Conservation (phyloP, 2,329 filamentous ascomycete genomes). For the Fusarium cicatricum region DNA sequence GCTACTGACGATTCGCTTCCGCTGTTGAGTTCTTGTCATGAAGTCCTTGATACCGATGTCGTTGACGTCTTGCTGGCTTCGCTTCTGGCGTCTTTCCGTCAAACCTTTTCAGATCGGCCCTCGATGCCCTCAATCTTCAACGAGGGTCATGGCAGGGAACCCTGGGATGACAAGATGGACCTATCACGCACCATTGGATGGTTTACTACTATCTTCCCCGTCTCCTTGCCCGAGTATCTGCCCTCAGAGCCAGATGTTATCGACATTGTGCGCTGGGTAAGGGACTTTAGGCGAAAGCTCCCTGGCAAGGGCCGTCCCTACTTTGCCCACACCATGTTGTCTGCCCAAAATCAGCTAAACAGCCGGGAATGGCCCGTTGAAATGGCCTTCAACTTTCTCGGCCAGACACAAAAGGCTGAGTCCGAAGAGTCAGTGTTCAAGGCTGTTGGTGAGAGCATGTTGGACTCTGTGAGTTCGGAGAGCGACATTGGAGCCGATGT, state of each 20-base stretch:
- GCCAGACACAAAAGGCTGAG: slow-evolving; percentile 9
- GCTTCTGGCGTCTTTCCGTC: slow-evolving; percentile 38
- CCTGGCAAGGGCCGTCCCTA: slow-evolving; percentile 35
- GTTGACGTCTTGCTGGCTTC: slow-evolving; percentile 47
- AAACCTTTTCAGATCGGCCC: slow-evolving; percentile 41
- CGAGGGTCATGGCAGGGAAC: slow-evolving; percentile 50
- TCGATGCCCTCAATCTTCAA: slow-evolving; percentile 41
- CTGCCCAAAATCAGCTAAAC: background rate
- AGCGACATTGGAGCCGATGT: slow-evolving; percentile 19
- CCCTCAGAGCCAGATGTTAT: slow-evolving; percentile 11
- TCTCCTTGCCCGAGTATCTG: slow-evolving; percentile 29
- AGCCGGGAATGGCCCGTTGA: slow-evolving; percentile 16
- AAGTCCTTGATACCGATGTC: slow-evolving; percentile 42
- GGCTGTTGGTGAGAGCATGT: background rate
- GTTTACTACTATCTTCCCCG: slow-evolving; percentile 46
- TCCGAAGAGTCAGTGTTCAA: slow-evolving; percentile 12
- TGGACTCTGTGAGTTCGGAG: slow-evolving; percentile 8
- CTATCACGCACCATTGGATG: slow-evolving; percentile 48
- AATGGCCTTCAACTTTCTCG: slow-evolving; percentile 34
- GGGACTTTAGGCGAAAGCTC: slow-evolving; percentile 33
- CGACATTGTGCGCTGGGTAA: slow-evolving; percentile 29
- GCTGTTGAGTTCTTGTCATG: slow-evolving; percentile 19
- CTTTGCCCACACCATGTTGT: slow-evolving; percentile 19
- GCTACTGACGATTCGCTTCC: background rate
- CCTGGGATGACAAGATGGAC: slow-evolving; percentile 39